These are phyloP conservation scores for Zygoascus hellenicus DNA, from an alignment of 1,139 yeast species.

Conservation along the genomic window DNA sequence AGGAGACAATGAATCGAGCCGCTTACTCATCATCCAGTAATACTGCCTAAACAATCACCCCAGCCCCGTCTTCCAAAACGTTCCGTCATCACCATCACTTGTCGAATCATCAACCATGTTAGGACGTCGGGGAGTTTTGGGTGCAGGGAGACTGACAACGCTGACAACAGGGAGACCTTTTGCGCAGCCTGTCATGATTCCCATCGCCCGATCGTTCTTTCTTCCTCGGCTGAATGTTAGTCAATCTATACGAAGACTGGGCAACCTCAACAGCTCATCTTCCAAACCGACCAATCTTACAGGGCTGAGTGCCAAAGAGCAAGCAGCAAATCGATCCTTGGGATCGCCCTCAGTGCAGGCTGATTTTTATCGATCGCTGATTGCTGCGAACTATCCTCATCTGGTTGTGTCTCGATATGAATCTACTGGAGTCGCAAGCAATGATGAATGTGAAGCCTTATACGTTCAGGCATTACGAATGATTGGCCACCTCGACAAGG, in stretches of 20 bases:
- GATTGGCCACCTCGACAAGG: constrained; percentile 72
- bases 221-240: background rate
- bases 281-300: constrained; percentile 1
- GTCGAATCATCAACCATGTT: no score
- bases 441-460: constrained; percentile 67
- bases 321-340: constrained; percentile 69
- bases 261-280: background rate
- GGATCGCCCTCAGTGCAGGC: constrained; percentile 69
- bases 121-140: no score
- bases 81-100: no score
- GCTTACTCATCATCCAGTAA: no score
- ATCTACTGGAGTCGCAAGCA: constrained; percentile 80
- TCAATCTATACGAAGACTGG: background rate
- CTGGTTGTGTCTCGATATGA: constrained; percentile 89
- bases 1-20: no score
- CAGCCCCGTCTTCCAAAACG: no score
- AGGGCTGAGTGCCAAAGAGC: constrained; percentile 44
- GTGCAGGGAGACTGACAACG: no score
- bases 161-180: no score
- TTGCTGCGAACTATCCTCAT: constrained; percentile 82
- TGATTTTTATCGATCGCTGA: constrained; percentile 65
- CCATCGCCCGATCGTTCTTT: background rate
- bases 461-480: constrained; percentile 76
- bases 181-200: no score
- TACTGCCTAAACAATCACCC: no score